Base-by-base conservation (phyloP, 768 basidiomycete species). In the Pulveroboletus frians region DNA sequence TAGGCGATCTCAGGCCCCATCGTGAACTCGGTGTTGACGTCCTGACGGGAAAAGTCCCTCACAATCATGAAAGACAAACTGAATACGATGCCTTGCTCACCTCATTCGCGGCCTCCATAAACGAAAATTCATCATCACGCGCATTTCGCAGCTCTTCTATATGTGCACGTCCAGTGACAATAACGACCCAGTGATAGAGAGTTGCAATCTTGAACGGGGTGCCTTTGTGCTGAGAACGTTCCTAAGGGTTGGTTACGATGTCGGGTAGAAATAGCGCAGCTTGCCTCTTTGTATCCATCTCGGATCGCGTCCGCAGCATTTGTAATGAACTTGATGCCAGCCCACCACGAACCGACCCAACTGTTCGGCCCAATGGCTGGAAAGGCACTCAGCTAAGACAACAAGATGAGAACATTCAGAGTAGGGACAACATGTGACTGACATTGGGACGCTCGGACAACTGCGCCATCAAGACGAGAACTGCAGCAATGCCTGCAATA, bases 141-240 rank as follows among this genome's bases (percentile, higher is more conserved):
- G 71, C 69, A 32, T 63, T 72, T 15, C 64, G 58, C 17, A 75
- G 13, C 32, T 77, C 75, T 9, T 76, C 69, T 36, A 75, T 51
- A 7, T 67, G 49, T 26, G 56, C 49, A 0, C 53, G 57, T 2
- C 63, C 61, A 13, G 55, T 63, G 1, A 72, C 46, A 6, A 79
- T 46, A 20, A 77, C 68, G 0, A 67, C 46, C 75, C 75, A 79
- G 37, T 60, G 59, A 14, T 45, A 45, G 9, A 61, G 27, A 2
- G 51, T 52, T 3, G 70, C 49, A 29, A 71, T 54, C 49, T 68
- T n/a, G n/a, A n/a, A n/a, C n/a, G n/a, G n/a, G n/a, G n/a, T n/a
- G n/a, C n/a, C n/a, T n/a, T n/a, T n/a, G n/a, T n/a, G n/a, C n/a
- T 70, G 21, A 6, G 35, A 43, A 29, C 8, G 9, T 2, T 6